Evolutionary conservation across 768 basidiomycete genomes (phyloP), one percentile per base, ranked within the genome.

Genomic region (Tephrocybe rancida): DNA sequence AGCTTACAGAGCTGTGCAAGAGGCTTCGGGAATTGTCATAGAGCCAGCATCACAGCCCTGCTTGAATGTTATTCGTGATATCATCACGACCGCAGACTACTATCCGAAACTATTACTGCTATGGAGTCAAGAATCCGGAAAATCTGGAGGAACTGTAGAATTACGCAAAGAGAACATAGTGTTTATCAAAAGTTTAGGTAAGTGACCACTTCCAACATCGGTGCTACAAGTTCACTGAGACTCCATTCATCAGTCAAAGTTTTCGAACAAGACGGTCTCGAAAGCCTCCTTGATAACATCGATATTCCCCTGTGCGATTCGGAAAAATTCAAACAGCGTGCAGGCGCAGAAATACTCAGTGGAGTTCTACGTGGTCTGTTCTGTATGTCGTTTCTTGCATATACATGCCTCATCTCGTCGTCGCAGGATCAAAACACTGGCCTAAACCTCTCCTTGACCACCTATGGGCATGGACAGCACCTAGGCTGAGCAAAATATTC

Each of bases 261-360:
- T 64, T 85, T 84, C 53, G 83, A 81, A 50, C 73, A 73, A 52
- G 72, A 73, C 26, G 66, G 73, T 11, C 61, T 93, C 27, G 79
- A 85, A 34, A 70, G 70, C 22, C 69, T 87, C 19, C 70, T 90
- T 27, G 65, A 70, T 13, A 71, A 75, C 16, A 74, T 88, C 30
- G 90, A 94, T 35, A 73, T 81, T 11, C 63, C 91, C 25, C 70
- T 91, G 35, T 72, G 69, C 29, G 88, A 88, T 44, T 50, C 77
- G 16, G 89, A 93, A 62, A 88, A 90, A 55, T 93, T 87, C 74
- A 92, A 92, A 70, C 93, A 93, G 65, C 81, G 92, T 22, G 90
- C 90, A 25, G 86, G 86, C 22, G 77, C 73, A 37, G 79, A 81
- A 62, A 65, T 94, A 27, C 65, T 95, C 24, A 76, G 82, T 30